phyloP scores from a whole-genome alignment of 805 yeast genomes.

The Metschnikowia lachancei region DNA sequence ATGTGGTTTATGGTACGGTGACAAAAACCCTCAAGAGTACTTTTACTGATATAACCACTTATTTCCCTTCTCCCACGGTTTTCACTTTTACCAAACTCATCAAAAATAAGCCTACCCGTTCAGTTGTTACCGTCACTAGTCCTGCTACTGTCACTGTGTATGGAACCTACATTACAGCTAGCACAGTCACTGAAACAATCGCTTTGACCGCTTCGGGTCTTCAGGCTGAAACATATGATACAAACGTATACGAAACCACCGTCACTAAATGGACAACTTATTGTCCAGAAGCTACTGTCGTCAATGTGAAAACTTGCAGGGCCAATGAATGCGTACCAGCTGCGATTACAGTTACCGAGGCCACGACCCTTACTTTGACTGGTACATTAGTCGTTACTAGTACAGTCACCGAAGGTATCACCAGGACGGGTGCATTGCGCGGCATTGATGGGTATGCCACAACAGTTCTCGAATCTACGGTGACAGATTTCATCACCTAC shows the following conservation, averaged over 20 bases:
- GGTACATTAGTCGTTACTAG: conserved; percentile 30
- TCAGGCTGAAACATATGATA: conserved; percentile 10
- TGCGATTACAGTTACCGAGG: conserved; percentile 27
- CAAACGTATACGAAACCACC: conserved; percentile 26
- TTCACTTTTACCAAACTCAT: conserved; percentile 34
- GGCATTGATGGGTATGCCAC: conserved; percentile 21
- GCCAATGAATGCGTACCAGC: conserved; percentile 26
- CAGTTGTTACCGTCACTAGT: conserved; percentile 28
- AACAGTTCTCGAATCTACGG: conserved; percentile 20
- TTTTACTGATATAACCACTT: conserved; percentile 37
- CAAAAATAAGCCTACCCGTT: conserved; percentile 26
- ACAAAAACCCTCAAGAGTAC: conserved; percentile 27
- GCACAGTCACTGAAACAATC: conserved; percentile 7
- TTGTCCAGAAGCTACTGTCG: conserved; percentile 35
- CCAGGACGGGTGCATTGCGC: conserved; percentile 23
- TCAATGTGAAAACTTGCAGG: conserved; percentile 33
- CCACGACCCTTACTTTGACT: conserved; percentile 32
- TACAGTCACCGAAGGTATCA: conserved; percentile 3
- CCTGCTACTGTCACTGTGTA: conserved; percentile 35
- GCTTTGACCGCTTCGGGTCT: conserved; percentile 1
- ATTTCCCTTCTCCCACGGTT: conserved; percentile 37
- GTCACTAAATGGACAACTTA: conserved; percentile 37
- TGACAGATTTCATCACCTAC: conserved; percentile 38
- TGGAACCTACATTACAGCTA: conserved; percentile 30
- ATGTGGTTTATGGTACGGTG: conserved; percentile 16